Conservation (phyloP, 345 rosid species). For the Excoecaria cochinchinensis region DNA sequence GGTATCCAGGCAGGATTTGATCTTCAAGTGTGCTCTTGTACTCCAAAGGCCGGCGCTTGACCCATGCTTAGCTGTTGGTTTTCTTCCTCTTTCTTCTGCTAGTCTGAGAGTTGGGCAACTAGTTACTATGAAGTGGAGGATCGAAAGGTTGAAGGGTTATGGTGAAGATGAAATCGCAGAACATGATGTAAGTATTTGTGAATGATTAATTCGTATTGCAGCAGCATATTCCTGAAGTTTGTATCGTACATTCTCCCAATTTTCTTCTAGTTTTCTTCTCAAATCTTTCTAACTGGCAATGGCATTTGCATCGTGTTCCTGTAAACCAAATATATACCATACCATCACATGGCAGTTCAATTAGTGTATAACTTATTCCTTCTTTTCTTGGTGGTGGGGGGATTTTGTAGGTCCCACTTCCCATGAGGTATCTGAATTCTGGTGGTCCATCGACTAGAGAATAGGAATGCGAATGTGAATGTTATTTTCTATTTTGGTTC, state of each 20-base stretch:
- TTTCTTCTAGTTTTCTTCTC: neutral
- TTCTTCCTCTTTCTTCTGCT: slow-evolving; percentile 75
- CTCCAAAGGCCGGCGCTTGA: slow-evolving; percentile 91
- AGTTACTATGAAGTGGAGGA: slow-evolving; percentile 80
- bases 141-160: slow-evolving; percentile 74
- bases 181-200: slow-evolving; percentile 45
- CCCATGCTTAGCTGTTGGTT: slow-evolving; percentile 89
- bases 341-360: slow-evolving; percentile 1
- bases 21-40: slow-evolving; percentile 74
- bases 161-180: slow-evolving; percentile 40
- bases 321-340: neutral
- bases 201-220: neutral
- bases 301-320: neutral
- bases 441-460: neutral
- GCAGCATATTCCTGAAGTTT: neutral
- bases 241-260: neutral
- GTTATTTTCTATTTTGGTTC: neutral
- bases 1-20: slow-evolving; percentile 47
- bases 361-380: neutral
- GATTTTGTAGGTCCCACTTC: neutral
- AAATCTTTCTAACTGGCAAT: neutral
- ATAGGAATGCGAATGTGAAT: neutral
- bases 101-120: slow-evolving; percentile 91
- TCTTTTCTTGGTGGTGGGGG: neutral
- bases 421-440: neutral